A percentile compares a stretch with the other conserved stretches of the same genome.
Evolutionary conservation across 805 yeast genomes (phyloP).

Genomic region (Geotrichum ghanense): DNA sequence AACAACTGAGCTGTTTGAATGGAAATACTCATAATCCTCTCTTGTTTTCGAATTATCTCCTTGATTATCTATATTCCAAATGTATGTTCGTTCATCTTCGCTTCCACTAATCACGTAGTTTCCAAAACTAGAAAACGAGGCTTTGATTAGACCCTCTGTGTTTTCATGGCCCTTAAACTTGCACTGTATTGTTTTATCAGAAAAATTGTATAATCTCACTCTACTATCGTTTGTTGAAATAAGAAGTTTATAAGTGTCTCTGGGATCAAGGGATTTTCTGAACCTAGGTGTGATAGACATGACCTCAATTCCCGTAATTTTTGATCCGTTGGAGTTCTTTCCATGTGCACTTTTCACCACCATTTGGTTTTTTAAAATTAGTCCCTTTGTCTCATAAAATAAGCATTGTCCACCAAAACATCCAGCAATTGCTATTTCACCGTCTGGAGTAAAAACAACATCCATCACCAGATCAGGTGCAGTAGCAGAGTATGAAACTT

Average conservation of each 20-base stretch:
- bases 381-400: constrained; percentile 51
- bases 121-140: constrained; percentile 47
- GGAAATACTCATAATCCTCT: constrained; percentile 55
- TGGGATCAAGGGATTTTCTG: neutral
- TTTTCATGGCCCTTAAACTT: constrained; percentile 67
- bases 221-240: constrained; percentile 78
- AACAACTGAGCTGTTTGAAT: constrained; percentile 63
- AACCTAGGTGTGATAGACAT: neutral
- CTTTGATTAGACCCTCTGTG: constrained; percentile 59
- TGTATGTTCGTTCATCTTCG: constrained; percentile 78
- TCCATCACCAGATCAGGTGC: constrained; percentile 66
- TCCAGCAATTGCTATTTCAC: constrained; percentile 52
- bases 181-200: constrained; percentile 44
- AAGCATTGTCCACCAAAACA: constrained; percentile 65
- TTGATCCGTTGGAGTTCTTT: constrained; percentile 33
- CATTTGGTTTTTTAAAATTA: constrained; percentile 40
- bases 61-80: constrained; percentile 47
- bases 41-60: constrained; percentile 19
- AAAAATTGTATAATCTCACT: constrained; percentile 51
- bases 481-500: constrained; percentile 48
- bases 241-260: constrained; percentile 27
- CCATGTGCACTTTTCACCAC: constrained; percentile 25
- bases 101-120: constrained; percentile 62
- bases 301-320: constrained; percentile 66
- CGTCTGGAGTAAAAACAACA: constrained; percentile 55